These are phyloP conservation scores for Vigna mungo DNA, from an alignment of 306 rosid species.

Conservation along the genomic window DNA sequence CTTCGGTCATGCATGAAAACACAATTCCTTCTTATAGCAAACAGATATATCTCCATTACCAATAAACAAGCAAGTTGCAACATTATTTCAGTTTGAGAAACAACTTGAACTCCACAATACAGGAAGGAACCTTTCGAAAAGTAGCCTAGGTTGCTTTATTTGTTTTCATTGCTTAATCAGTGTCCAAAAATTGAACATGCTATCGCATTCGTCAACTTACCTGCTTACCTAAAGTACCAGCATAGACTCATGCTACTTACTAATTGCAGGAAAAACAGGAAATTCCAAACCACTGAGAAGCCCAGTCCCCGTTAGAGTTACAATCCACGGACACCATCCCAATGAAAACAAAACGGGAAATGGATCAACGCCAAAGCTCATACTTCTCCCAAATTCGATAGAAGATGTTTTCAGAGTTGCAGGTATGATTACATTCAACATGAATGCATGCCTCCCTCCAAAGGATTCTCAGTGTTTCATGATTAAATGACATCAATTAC, in stretches of 20 bases:
- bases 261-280: conserved; percentile 51
- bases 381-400: conserved; percentile 75
- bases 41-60: neutral
- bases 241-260: conserved; percentile 34
- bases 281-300: conserved; percentile 47
- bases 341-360: conserved; percentile 58
- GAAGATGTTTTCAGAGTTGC: conserved; percentile 70
- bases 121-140: conserved; percentile 21
- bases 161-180: neutral
- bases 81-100: conserved; percentile 1
- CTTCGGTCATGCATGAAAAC: neutral
- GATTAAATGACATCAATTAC: conserved; percentile 6
- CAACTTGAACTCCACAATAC: conserved; percentile 10
- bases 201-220: conserved; percentile 4
- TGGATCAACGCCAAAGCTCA: conserved; percentile 56
- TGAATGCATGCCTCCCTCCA: conserved; percentile 40
- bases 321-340: conserved; percentile 74
- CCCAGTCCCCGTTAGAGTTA: conserved; percentile 59
- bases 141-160: conserved; percentile 24
- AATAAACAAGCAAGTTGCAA: neutral
- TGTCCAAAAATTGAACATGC: conserved; percentile 11
- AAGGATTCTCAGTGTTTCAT: conserved; percentile 23
- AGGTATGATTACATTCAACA: conserved; percentile 57
- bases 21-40: neutral
- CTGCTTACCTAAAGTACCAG: conserved; percentile 23